Percentiles rank a stretch among this genome's conserved stretches.
phyloP scores from a whole-genome alignment of 345 rosid species.

The Eucalyptus urophylla region DNA sequence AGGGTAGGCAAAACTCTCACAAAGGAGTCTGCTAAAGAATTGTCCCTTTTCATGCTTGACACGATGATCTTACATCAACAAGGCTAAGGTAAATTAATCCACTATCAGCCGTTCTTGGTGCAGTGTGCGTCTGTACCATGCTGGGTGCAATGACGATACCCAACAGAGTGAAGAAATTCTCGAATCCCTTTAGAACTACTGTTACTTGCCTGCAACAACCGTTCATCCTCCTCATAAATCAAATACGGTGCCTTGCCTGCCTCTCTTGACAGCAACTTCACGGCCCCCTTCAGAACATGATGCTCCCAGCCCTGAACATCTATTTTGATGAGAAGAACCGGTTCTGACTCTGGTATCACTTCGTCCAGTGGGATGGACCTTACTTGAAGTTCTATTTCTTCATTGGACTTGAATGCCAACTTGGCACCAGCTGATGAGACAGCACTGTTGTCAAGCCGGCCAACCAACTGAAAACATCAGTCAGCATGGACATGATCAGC shows the following conservation, averaged over 20 bases:
- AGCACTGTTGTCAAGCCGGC: constrained; percentile 94
- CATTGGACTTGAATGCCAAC: constrained; percentile 88
- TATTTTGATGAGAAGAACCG: constrained; percentile 63
- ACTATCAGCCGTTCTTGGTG: constrained; percentile 10
- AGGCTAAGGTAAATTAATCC: neutral
- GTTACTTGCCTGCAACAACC: constrained; percentile 79
- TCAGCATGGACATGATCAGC: neutral
- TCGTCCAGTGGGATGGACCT: constrained; percentile 77
- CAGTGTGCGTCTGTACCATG: constrained; percentile 84
- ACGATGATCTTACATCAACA: neutral
- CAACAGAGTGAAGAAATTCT: constrained; percentile 51
- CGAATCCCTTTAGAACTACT: constrained; percentile 73
- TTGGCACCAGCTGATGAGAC: constrained; percentile 86
- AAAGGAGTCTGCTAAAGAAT: neutral
- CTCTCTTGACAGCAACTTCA: constrained; percentile 61
- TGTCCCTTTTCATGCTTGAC: neutral
- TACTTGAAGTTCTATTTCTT: constrained; percentile 84
- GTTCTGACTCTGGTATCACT: constrained; percentile 42
- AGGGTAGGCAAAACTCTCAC: neutral
- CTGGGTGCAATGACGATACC: constrained; percentile 56
- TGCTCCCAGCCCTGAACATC: constrained; percentile 99
- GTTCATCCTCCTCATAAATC: constrained; percentile 91
- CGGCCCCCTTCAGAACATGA: constrained; percentile 83
- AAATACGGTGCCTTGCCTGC: constrained; percentile 73
- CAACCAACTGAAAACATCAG: constrained; percentile 54